Base-by-base conservation (phyloP, 1,139 yeast species). In the Wickerhamomyces sp. region DNA sequence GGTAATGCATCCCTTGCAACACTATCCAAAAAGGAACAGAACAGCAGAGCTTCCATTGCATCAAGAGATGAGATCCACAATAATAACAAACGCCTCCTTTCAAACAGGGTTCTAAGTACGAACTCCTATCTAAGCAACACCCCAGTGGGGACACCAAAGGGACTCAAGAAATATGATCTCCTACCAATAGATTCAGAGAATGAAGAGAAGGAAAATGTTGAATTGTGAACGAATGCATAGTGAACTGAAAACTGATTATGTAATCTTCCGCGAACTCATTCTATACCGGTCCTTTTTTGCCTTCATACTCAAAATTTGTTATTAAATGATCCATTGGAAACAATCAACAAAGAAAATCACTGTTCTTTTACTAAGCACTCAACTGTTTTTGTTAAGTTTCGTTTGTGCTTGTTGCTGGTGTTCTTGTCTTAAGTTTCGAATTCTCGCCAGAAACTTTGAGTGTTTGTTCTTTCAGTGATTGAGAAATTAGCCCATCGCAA, bases 1-100 rank as follows among this genome's bases (percentile, higher is more conserved):
- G 65, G 68, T 2, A 53, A 66, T 10, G 58, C 67, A 3, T 54
- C 68, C 1, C 48, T 66, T 47, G 55, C 67, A 3, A 53, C 58
- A 10, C 53, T 62, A 36, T 57, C 58, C 45, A 54, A 43, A 10
- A 49, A 45, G 39, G 36, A 39, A 14, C 29, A 43, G 8, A 8
- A 27, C 6, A 29, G 42, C 3, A 18, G 23, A 18, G 23, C 23
- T 18, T 27, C 37, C 5, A 2, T 18, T 7, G 43, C 41, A 7
- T 32, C 41, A 18, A 15, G 18, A 27, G 39, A 40, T 36, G 45
- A 45, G 46, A 37, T 42, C 36, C 34, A 33, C 26, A 27, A 15
- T 11, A 42, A 32, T 37, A 39, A 41, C 18, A 36, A 33, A 47
- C 50, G 30, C 31, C 37, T 36, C 42, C 47, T 42, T 26, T 27